These are phyloP conservation scores for Penicillium bialowiezense DNA, from an alignment of 495 filamentous ascomycete species.

Conservation along the genomic window DNA sequence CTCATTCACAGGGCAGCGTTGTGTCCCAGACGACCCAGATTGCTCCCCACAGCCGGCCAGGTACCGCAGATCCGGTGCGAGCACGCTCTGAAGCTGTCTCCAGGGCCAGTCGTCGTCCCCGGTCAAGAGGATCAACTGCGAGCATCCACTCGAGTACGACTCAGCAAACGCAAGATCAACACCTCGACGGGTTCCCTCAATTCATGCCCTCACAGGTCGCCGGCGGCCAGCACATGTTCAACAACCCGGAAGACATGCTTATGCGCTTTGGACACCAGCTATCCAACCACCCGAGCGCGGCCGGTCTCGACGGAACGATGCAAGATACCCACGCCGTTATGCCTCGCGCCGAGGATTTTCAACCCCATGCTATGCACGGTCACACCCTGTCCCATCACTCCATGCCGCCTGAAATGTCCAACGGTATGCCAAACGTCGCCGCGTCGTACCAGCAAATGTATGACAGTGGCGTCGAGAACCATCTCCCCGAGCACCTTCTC, in stretches of 20 bases:
- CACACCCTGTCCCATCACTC: constrained; percentile 43
- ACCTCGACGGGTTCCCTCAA: constrained; percentile 47
- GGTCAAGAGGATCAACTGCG: constrained; percentile 82
- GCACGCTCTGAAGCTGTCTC: constrained; percentile 61
- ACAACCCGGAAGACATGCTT: constrained; percentile 63
- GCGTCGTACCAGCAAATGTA: constrained; percentile 56
- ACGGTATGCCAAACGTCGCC: constrained; percentile 28
- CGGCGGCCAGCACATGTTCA: constrained; percentile 46
- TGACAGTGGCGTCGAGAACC: constrained; percentile 65
- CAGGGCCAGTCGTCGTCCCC: constrained; percentile 60
- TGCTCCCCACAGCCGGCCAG: constrained; percentile 40
- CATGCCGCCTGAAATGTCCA: constrained; percentile 29
- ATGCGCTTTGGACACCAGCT: constrained; percentile 56
- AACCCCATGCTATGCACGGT: constrained; percentile 48
- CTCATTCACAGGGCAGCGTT: constrained; percentile 27
- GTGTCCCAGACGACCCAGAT: constrained; percentile 41
- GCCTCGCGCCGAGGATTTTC: constrained; percentile 43
- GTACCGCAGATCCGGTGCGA: constrained; percentile 46
- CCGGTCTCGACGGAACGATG: constrained; percentile 49
- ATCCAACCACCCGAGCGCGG: constrained; percentile 51
- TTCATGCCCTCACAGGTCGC: constrained; percentile 56
- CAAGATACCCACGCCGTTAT: constrained; percentile 49
- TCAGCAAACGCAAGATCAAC: constrained; percentile 64
- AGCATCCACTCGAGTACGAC: constrained; percentile 70
- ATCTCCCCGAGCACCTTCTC: constrained; percentile 56